phyloP scores from a whole-genome alignment of 495 filamentous ascomycete genomes.

The Neurospora africana region DNA sequence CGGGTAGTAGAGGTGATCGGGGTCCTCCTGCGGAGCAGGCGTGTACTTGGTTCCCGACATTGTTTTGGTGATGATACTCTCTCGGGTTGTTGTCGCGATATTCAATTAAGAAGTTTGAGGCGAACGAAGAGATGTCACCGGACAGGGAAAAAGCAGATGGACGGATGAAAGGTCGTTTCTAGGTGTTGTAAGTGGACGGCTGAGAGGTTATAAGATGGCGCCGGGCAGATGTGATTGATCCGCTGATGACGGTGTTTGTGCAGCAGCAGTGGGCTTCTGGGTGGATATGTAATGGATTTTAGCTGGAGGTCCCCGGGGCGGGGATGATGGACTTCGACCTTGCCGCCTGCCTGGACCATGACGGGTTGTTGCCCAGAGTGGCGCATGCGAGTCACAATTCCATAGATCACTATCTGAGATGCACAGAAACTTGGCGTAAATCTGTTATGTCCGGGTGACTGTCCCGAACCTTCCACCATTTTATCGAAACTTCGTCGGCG shows the following conservation, averaged over 20 bases:
- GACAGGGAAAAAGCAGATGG: neutral
- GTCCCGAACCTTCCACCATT: neutral
- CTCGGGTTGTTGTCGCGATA: neutral
- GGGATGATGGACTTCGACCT: neutral
- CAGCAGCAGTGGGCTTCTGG: neutral
- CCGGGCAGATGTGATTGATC: neutral
- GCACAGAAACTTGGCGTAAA: neutral
- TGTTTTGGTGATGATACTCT: neutral
- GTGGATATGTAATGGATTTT: neutral
- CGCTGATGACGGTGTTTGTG: neutral
- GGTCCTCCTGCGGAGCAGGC: slow-evolving; percentile 63
- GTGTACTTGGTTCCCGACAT: slow-evolving; percentile 65
- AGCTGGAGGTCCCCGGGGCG: neutral
- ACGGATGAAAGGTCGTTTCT: neutral
- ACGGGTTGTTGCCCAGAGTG: neutral
- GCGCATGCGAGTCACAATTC: neutral
- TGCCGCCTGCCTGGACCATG: neutral
- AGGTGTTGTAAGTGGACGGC: neutral
- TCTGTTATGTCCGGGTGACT: neutral
- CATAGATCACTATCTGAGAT: neutral
- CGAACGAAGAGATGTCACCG: neutral
- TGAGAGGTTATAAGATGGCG: neutral
- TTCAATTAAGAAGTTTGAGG: neutral
- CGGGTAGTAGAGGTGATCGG: slow-evolving; percentile 54
- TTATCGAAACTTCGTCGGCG: neutral